Evolutionary conservation across 495 filamentous ascomycete species (phyloP).

Genomic region (Podospora didyma): DNA sequence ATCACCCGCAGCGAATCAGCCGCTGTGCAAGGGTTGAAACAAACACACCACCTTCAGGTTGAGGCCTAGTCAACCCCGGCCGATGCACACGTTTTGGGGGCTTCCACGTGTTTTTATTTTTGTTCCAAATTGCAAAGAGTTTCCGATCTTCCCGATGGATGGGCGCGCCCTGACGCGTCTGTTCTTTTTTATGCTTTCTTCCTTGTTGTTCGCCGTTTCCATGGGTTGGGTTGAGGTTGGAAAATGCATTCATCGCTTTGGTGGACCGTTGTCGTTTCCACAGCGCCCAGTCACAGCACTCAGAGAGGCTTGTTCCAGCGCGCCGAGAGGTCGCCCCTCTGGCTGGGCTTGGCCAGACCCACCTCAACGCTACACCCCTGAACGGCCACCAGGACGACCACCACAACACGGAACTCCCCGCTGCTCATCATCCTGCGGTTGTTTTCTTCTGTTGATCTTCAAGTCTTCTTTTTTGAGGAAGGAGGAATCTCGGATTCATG

Average conservation of each 20-base stretch:
- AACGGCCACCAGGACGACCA: neutral
- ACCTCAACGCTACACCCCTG: neutral
- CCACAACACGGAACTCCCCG: neutral
- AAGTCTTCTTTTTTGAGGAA: neutral
- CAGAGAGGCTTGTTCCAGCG: too few relatives aligned
- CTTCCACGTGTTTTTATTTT: neutral
- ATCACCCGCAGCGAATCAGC: neutral
- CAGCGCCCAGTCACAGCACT: too few relatives aligned
- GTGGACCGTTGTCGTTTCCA: too few relatives aligned
- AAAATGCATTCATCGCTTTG: too few relatives aligned
- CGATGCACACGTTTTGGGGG: neutral
- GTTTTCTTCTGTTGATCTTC: neutral
- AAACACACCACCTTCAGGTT: neutral
- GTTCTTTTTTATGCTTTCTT: neutral
- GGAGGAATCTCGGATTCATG: neutral
- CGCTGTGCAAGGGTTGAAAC: neutral
- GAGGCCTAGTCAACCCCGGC: neutral
- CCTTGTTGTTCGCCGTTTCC: neutral
- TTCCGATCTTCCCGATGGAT: neutral
- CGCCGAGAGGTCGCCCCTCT: too few relatives aligned
- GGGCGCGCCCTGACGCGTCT: neutral
- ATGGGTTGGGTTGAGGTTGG: neutral
- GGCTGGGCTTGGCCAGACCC: neutral
- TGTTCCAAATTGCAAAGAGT: neutral
- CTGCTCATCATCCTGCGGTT: neutral